These are phyloP conservation scores for Proliferodiscus dingleyae DNA, from an alignment of 2,329 filamentous ascomycete genomes.

Conservation along the genomic window DNA sequence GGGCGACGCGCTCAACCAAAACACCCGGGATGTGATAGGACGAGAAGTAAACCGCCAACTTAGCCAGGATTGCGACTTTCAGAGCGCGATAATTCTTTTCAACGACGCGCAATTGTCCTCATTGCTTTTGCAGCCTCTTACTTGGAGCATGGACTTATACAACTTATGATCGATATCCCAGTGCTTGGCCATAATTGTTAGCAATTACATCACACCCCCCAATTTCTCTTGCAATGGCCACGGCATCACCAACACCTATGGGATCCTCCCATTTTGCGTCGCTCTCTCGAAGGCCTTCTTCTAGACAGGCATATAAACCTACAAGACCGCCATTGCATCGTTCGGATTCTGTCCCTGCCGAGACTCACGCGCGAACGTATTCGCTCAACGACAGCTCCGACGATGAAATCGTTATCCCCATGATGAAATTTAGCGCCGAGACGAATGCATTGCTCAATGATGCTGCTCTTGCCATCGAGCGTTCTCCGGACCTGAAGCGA, in stretches of 20 bases:
- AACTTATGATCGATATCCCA: constrained; percentile 14
- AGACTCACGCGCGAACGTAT: constrained; percentile 39
- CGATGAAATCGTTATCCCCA: constrained; percentile 81
- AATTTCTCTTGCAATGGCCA: constrained; percentile 39
- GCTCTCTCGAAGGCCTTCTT: constrained; percentile 47
- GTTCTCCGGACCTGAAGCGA: constrained; percentile 14
- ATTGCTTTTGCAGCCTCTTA: constrained; percentile 14
- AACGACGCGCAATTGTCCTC: constrained; percentile 25
- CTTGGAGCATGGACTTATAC: constrained; percentile 25
- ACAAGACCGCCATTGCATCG: constrained; percentile 38
- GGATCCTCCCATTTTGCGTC: constrained; percentile 43
- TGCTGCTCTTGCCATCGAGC: constrained; percentile 35
- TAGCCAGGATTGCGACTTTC: constrained; percentile 8
- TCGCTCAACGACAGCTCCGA: constrained; percentile 80
- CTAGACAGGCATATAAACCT: constrained; percentile 47
- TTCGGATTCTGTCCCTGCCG: constrained; percentile 12
- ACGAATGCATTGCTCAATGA: constrained; percentile 79
- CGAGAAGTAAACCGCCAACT: neutral
- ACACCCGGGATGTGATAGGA: constrained; percentile 5
- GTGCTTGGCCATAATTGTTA: constrained; percentile 8
- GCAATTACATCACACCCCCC: constrained; percentile 13
- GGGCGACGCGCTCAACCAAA: constrained; percentile 1
- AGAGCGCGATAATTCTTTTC: constrained; percentile 23
- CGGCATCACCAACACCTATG: constrained; percentile 52
- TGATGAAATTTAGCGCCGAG: constrained; percentile 85